Evolutionary conservation across 2,329 filamentous ascomycete species (phyloP).

Genomic region (Fusarium poae): DNA sequence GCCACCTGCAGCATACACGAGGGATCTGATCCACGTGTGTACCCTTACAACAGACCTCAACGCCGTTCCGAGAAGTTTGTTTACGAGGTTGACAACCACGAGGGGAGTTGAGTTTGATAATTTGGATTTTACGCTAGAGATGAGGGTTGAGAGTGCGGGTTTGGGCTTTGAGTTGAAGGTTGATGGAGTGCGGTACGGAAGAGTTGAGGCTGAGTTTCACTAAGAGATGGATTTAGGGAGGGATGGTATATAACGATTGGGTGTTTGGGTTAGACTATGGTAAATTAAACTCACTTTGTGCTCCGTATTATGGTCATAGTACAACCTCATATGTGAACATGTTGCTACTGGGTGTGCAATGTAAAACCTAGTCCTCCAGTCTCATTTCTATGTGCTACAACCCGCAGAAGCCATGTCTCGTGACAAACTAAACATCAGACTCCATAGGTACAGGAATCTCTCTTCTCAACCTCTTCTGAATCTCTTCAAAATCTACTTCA

Average conservation of each 20-base stretch:
- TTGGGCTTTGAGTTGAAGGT: slow-evolving; percentile 83
- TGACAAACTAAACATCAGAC: slow-evolving; percentile 31
- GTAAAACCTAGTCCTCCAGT: background rate
- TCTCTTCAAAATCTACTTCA: slow-evolving; percentile 79
- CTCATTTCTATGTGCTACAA: background rate
- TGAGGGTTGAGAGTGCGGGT: slow-evolving; percentile 83
- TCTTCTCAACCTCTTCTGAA: slow-evolving; percentile 63
- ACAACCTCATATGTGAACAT: background rate
- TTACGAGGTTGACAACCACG: slow-evolving; percentile 82
- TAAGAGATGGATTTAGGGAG: background rate
- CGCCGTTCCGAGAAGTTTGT: slow-evolving; percentile 78
- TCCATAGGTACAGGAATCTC: slow-evolving; percentile 57
- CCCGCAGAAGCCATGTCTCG: too few species aligned
- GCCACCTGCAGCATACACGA: slow-evolving; percentile 70
- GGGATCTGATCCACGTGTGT: slow-evolving; percentile 78
- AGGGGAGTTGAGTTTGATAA: slow-evolving; percentile 86
- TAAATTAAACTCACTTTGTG: background rate
- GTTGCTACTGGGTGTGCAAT: background rate
- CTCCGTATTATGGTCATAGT: background rate
- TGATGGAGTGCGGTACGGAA: slow-evolving; percentile 80
- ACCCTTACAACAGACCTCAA: slow-evolving; percentile 84
- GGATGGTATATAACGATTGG: background rate
- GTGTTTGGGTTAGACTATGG: slow-evolving; percentile 11
- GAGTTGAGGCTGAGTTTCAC: slow-evolving; percentile 83
- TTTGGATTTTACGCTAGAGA: slow-evolving; percentile 84